These are phyloP conservation scores for Tetrahymena thermophila DNA, from an alignment of 73 alveolate genomes.

Conservation along the genomic window DNA sequence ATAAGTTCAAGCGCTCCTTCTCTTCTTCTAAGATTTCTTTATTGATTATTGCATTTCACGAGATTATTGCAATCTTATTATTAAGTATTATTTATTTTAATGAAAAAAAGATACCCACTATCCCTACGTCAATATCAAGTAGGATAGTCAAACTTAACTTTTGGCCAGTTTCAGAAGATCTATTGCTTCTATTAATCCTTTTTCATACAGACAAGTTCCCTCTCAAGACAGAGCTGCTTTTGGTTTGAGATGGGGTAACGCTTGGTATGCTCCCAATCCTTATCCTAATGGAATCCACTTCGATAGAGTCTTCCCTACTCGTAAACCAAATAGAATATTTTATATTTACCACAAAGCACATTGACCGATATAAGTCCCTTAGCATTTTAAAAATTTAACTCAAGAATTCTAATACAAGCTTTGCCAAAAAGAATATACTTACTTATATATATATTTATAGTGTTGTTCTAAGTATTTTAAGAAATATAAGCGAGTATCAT, in stretches of 20 bases:
- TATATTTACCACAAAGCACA: not conserved
- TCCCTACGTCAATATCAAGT: slow-evolving; percentile 30
- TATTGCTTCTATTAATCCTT: slow-evolving; percentile 34
- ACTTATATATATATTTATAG: not conserved
- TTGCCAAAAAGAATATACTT: not conserved
- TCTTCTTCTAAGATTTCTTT: not conserved
- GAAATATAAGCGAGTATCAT: not conserved
- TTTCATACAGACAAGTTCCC: slow-evolving; percentile 37
- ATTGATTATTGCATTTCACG: not conserved
- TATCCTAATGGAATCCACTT: slow-evolving; percentile 35
- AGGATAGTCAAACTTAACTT: slow-evolving; percentile 19
- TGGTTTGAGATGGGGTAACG: slow-evolving; percentile 40
- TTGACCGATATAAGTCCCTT: not conserved
- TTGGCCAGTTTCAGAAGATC: slow-evolving; percentile 32
- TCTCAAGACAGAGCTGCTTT: slow-evolving; percentile 28
- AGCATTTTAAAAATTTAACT: not conserved
- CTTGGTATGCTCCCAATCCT: slow-evolving; percentile 24
- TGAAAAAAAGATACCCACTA: slow-evolving; percentile 19
- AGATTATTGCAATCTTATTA: not conserved
- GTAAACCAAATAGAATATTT: not conserved
- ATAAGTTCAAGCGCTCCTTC: not conserved
- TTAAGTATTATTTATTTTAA: not conserved
- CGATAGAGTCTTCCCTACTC: slow-evolving; percentile 45
- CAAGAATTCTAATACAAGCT: not conserved
- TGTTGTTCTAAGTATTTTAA: not conserved